Percentiles rank a stretch among this genome's conserved stretches.
These are phyloP conservation scores for Leishmania mexicana DNA, from an alignment of 208 protist genomes.

Conservation along the genomic window DNA sequence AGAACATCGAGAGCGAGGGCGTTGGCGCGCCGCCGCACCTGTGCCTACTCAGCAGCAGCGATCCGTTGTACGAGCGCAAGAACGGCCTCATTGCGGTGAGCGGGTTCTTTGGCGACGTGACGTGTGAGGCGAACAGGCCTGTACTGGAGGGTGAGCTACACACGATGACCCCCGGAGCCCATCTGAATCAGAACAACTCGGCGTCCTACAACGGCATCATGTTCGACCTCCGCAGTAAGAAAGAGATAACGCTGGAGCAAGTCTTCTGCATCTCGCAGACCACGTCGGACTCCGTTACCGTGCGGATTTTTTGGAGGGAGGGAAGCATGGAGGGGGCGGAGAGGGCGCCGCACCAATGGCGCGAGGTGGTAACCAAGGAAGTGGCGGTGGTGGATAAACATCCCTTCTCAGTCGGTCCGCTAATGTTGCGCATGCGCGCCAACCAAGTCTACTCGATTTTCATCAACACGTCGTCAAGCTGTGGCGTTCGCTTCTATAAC, in stretches of 20 bases:
- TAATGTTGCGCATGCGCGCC: constrained; percentile 76
- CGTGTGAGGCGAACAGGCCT: constrained; percentile 44
- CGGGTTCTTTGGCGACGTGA: constrained; percentile 60
- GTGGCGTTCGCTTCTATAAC: constrained; percentile 89
- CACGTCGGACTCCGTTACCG: constrained; percentile 69
- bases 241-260: constrained; percentile 88
- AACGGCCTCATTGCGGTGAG: constrained; percentile 53
- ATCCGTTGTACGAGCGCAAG: constrained; percentile 32
- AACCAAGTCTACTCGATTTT: constrained; percentile 85
- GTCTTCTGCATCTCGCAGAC: constrained; percentile 88
- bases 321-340: constrained; percentile 84
- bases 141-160: constrained; percentile 53
- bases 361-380: constrained; percentile 63
- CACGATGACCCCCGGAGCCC: constrained; percentile 71
- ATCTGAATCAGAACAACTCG: constrained; percentile 77
- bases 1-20: constrained; percentile 40
- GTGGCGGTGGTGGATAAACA: constrained; percentile 79
- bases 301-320: constrained; percentile 90
- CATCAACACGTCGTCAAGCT: constrained; percentile 88
- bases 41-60: constrained; percentile 30
- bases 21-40: constrained; percentile 22
- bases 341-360: constrained; percentile 68
- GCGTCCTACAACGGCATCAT: constrained; percentile 93
- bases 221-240: constrained; percentile 85
- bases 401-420: constrained; percentile 62